Conservation (phyloP, 179 eudicot species). For the Amaranthus tricolor region DNA sequence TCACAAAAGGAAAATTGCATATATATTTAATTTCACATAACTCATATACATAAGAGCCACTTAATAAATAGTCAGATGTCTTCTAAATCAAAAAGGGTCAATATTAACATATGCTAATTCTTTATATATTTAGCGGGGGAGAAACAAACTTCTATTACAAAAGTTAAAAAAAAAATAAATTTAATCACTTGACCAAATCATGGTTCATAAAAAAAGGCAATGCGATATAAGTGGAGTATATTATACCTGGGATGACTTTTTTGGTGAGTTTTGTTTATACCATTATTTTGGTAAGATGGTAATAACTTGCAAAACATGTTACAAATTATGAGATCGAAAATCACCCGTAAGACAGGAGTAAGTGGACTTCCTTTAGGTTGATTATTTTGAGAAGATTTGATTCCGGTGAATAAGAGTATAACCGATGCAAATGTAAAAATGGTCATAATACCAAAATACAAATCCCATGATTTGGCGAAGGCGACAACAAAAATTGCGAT, state of each 20-base stretch:
- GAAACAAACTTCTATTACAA: too few species aligned
- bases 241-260: not conserved
- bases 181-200: too few species aligned
- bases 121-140: too few species aligned
- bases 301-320: conserved; percentile 25
- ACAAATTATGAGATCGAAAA: conserved; percentile 23
- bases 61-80: too few species aligned
- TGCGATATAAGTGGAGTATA: too few species aligned
- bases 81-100: too few species aligned
- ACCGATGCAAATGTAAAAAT: conserved; percentile 29
- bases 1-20: too few species aligned
- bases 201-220: too few species aligned
- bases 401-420: conserved; percentile 32
- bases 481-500: conserved; percentile 28
- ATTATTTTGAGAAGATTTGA: conserved; percentile 9
- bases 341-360: conserved; percentile 39
- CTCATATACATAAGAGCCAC: too few species aligned
- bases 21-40: too few species aligned
- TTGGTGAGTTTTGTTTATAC: conserved; percentile 24
- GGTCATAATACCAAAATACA: conserved; percentile 47
- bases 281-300: conserved; percentile 19
- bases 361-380: conserved; percentile 43
- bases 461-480: conserved; percentile 45
- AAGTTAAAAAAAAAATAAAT: too few species aligned
- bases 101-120: too few species aligned